phyloP scores from a whole-genome alignment of 2,329 filamentous ascomycete genomes.

The Fusarium paranaense region DNA sequence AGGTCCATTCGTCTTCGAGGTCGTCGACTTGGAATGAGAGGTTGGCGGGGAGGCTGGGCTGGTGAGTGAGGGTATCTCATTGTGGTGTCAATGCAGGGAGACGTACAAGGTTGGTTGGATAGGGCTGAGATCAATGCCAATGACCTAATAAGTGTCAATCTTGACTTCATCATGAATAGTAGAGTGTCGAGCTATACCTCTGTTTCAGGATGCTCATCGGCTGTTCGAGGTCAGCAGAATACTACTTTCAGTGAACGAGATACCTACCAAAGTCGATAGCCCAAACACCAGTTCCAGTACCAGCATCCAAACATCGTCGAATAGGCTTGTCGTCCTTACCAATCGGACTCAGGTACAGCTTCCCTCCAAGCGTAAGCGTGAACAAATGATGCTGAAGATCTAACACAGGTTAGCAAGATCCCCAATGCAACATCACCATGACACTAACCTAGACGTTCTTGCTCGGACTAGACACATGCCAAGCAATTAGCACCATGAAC shows the following conservation, averaged over 20 bases:
- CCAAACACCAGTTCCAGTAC: slow-evolving; percentile 62
- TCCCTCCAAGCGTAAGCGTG: slow-evolving; percentile 47
- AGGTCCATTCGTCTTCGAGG: slow-evolving; percentile 56
- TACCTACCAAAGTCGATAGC: slow-evolving; percentile 57
- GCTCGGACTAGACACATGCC: slow-evolving; percentile 39
- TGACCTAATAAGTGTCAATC: slow-evolving; percentile 37
- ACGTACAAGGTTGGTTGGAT: slow-evolving; percentile 54
- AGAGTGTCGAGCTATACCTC: slow-evolving; percentile 24
- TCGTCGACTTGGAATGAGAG: slow-evolving; percentile 61
- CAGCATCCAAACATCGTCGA: slow-evolving; percentile 56
- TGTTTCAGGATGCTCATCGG: slow-evolving; percentile 47
- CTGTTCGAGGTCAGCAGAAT: slow-evolving; percentile 26
- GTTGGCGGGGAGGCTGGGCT: slow-evolving; percentile 59
- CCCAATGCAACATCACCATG: neutral
- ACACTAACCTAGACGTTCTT: slow-evolving; percentile 46
- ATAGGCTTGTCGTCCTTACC: slow-evolving; percentile 36
- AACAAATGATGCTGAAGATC: slow-evolving; percentile 54
- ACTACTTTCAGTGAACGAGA: neutral
- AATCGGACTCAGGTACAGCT: slow-evolving; percentile 45
- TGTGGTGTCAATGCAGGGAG: neutral
- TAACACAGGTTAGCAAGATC: neutral
- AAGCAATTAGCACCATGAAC: slow-evolving; percentile 22
- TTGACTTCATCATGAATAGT: neutral
- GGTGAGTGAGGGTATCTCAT: neutral
- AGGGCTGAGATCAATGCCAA: slow-evolving; percentile 57